Conservation (phyloP, 2,329 filamentous ascomycete genomes). For the Penicillium sp. region DNA sequence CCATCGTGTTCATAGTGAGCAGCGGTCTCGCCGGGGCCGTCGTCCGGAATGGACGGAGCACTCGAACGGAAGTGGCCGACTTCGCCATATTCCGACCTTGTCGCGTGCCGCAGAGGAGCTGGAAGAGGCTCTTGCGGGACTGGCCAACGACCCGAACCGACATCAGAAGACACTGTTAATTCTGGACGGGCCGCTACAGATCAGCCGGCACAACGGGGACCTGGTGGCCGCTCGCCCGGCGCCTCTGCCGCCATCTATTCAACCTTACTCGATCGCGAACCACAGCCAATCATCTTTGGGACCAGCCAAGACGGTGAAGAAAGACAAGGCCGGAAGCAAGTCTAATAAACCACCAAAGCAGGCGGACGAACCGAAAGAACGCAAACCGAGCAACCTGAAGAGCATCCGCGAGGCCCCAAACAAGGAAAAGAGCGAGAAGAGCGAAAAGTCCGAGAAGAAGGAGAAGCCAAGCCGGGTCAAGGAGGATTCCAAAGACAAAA, state of each 20-base stretch:
- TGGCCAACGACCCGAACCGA: constrained; percentile 1
- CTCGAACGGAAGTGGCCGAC: constrained; percentile 6
- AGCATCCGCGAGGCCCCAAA: not conserved
- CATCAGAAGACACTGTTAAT: constrained; percentile 15
- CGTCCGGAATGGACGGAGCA: constrained; percentile 5
- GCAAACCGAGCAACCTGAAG: not conserved
- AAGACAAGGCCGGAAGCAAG: constrained; percentile 1
- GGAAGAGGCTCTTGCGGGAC: constrained; percentile 13
- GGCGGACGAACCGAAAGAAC: not conserved
- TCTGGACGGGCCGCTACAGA: constrained; percentile 32
- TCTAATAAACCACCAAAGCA: not conserved
- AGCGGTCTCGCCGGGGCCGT: not conserved
- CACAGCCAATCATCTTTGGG: not conserved
- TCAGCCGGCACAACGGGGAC: constrained; percentile 35
- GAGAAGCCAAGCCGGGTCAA: too few relatives aligned
- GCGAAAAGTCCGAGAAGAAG: too few relatives aligned
- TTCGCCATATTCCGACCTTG: constrained; percentile 23
- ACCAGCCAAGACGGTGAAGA: not conserved
- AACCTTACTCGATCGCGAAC: constrained; percentile 14
- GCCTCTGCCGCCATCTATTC: constrained; percentile 28
- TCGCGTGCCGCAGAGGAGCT: constrained; percentile 39
- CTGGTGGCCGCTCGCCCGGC: constrained; percentile 29
- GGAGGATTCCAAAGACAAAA: not conserved
- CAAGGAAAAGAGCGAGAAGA: constrained; percentile 1
- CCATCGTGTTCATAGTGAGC: too few relatives aligned